Evolutionary conservation across 768 basidiomycete species (phyloP), one percentile per base, ranked within the genome.

Genomic region (Tylopilus subfusipes): DNA sequence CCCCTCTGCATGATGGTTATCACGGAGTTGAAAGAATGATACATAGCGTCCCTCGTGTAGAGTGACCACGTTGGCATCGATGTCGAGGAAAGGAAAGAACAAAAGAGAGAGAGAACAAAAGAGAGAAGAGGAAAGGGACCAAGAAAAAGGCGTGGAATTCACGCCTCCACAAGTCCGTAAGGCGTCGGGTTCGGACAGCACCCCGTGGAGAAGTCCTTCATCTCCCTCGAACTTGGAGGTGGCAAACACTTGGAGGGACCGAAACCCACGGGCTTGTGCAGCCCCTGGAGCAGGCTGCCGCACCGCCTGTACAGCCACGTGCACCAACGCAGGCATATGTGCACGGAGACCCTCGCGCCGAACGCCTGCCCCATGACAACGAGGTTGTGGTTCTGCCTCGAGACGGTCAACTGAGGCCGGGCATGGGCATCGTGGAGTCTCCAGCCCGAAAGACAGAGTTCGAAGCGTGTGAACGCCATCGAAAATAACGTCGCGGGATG

Each of bases 381-480:
- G 49, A 65, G 62, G 62, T 44, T 33, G 52, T 65, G 59, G 50
- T 46, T 29, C 59, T 62, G 65, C 53, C 44, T 67, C 44, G 55
- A 56, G 53, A 65, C 45, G 0, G 45, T 38, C 51, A 65, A 56
- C 47, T 64, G 64, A 10, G 65, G 64, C 42, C 59, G 64, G 36
- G 62, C 62, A 29, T 43, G 53, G 6, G 42, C 50, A 42, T 55
- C 62, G 39, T 64, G 57, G 53, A 64, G 52, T 39, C 62, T 54
- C 63, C 64, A 63, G 48, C 56, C 54, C 10, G 62, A 54, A 18
- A 51, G 55, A 48, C 55, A 56, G 16, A 67, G 62, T 40, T 65
- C 64, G 44, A 67, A 65, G 53, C 58, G 64, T 54, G 64, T 58
- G n/a, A 65, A 64, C 27, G 55, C 25, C 64, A 65, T 65, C 21